A percentile compares a stretch with the other conserved stretches of the same genome.
These are phyloP conservation scores for Astrephomene gubernaculifera DNA, from an alignment of 139 green algal species.

Conservation along the genomic window DNA sequence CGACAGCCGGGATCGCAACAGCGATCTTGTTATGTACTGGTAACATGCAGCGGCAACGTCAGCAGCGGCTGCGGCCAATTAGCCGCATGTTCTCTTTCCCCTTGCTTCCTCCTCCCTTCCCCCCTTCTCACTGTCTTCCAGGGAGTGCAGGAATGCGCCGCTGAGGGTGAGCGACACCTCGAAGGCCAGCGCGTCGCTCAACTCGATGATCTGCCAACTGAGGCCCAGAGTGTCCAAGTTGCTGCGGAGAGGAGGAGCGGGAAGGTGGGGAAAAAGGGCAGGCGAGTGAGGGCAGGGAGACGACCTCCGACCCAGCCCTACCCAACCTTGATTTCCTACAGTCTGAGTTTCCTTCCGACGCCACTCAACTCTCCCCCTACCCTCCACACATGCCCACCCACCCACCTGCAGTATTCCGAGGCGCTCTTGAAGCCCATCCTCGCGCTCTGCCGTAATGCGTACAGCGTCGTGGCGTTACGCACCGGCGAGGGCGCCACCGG, in stretches of 20 bases:
- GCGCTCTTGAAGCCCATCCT: not conserved
- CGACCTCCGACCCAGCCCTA: too few relatives aligned
- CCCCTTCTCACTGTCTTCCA: not conserved
- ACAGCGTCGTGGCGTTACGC: not conserved
- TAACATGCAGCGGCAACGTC: too few relatives aligned
- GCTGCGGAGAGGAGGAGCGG: not conserved
- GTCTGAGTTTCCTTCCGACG: too few relatives aligned
- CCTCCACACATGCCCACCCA: not conserved
- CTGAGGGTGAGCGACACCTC: conserved; percentile 16
- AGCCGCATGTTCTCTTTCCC: too few relatives aligned
- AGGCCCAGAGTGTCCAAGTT: not conserved
- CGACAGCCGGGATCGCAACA: too few relatives aligned
- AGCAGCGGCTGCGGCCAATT: too few relatives aligned
- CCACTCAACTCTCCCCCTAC: not conserved
- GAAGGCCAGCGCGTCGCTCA: conserved; percentile 4
- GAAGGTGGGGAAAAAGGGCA: not conserved
- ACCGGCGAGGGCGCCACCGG: not conserved
- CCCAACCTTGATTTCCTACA: too few relatives aligned
- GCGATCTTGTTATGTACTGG: too few relatives aligned
- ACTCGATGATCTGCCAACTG: not conserved
- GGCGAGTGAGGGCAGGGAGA: too few relatives aligned
- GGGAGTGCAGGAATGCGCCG: not conserved
- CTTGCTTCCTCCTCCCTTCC: too few relatives aligned
- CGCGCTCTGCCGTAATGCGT: not conserved
- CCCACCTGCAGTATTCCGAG: not conserved